These are phyloP conservation scores for Aureobasidium sp. DNA, from an alignment of 2,329 filamentous ascomycete species.

Conservation along the genomic window DNA sequence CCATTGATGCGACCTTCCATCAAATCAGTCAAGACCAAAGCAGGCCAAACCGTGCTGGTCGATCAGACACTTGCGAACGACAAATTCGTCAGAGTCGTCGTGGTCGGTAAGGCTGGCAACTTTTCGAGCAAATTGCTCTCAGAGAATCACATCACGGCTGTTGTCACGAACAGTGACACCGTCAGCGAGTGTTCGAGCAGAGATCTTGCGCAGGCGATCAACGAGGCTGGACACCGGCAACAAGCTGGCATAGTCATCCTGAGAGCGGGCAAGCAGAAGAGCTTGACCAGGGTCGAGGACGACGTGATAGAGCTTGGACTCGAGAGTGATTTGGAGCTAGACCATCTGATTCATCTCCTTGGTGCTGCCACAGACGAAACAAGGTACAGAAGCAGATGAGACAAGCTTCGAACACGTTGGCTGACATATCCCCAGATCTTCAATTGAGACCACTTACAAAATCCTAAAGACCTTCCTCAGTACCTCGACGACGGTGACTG, in stretches of 20 bases:
- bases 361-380: slow-evolving; percentile 24
- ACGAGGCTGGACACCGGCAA: slow-evolving; percentile 21
- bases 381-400: slow-evolving; percentile 11
- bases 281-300: slow-evolving; percentile 20
- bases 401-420: background rate
- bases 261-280: slow-evolving; percentile 24
- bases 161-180: slow-evolving; percentile 26
- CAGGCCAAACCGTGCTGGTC: slow-evolving; percentile 28
- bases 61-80: slow-evolving; percentile 24
- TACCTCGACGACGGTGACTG: slow-evolving; percentile 23
- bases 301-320: slow-evolving; percentile 26
- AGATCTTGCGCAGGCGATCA: slow-evolving; percentile 25
- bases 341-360: slow-evolving; percentile 29
- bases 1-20: slow-evolving; percentile 30
- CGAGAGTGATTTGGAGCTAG: slow-evolving; percentile 25
- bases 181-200: slow-evolving; percentile 20
- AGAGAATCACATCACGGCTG: slow-evolving; percentile 27
- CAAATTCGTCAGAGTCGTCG: slow-evolving; percentile 26
- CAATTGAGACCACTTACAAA: slow-evolving; percentile 24
- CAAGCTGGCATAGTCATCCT: slow-evolving; percentile 27
- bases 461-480: slow-evolving; percentile 26
- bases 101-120: slow-evolving; percentile 25
- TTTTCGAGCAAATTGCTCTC: slow-evolving; percentile 31
- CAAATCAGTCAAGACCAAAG: slow-evolving; percentile 22
- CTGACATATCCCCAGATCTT: slow-evolving; percentile 17